A percentile compares a stretch with the other conserved stretches of the same genome.
Evolutionary conservation across 106 monocot species (phyloP).

Genomic region (Acanthochlamys bracteata): DNA sequence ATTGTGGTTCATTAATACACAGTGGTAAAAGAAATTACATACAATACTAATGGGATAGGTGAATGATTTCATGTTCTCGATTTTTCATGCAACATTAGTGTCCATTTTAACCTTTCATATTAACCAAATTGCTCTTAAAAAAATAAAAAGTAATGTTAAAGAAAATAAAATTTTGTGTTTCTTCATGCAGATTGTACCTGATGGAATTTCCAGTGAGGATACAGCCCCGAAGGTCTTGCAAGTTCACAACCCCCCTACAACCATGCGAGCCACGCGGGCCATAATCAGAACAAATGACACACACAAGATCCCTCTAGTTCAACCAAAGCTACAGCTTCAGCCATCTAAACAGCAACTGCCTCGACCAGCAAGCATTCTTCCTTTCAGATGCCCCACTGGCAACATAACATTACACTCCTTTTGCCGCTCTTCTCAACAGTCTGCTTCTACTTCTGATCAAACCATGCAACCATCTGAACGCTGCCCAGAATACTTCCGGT

Average conservation of each 20-base stretch:
- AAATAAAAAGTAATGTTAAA: too few relatives aligned
- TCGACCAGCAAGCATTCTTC: conserved; percentile 6
- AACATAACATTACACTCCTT: conserved; percentile 5
- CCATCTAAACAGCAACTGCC: neutral
- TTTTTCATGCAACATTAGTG: too few relatives aligned
- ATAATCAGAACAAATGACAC: too few relatives aligned
- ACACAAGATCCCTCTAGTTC: neutral
- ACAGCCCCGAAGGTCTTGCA: neutral
- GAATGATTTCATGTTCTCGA: too few relatives aligned
- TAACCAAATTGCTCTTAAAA: too few relatives aligned
- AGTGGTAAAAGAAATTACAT: too few relatives aligned
- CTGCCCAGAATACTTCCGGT: conserved; percentile 65
- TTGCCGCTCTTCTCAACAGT: neutral
- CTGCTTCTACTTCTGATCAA: neutral
- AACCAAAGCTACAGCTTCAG: neutral
- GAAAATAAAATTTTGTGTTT: too few relatives aligned
- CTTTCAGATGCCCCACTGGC: conserved; percentile 12
- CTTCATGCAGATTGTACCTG: neutral
- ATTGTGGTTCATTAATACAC: too few relatives aligned
- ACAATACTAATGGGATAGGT: too few relatives aligned
- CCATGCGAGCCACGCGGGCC: too few relatives aligned
- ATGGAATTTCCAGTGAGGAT: neutral
- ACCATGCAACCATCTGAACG: neutral
- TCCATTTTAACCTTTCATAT: too few relatives aligned
- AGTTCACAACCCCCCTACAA: neutral